These are phyloP conservation scores for Aspergillus puulaauensis DNA, from an alignment of 2,329 filamentous ascomycete genomes.

Conservation along the genomic window DNA sequence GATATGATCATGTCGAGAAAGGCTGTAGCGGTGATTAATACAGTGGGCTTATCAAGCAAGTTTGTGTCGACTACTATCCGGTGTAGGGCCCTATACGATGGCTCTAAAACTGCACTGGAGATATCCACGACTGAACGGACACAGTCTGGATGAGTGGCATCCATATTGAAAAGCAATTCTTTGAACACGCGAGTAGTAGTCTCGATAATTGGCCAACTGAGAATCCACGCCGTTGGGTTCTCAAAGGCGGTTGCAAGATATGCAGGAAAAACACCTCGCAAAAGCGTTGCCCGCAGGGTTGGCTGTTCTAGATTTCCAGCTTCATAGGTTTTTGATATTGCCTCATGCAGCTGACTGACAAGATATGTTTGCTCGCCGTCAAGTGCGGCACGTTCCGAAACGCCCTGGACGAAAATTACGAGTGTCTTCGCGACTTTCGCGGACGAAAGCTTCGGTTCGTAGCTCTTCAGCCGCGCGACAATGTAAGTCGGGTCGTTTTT, in stretches of 20 bases:
- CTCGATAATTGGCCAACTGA: constrained; percentile 53
- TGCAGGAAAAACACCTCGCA: constrained; percentile 56
- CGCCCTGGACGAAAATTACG: constrained; percentile 58
- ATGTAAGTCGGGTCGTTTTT: constrained; percentile 62
- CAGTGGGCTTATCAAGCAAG: constrained; percentile 38
- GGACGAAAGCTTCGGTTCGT: constrained; percentile 54
- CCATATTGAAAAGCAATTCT: constrained; percentile 47
- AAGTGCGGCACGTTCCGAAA: constrained; percentile 58
- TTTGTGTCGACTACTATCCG: constrained; percentile 33
- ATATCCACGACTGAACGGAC: constrained; percentile 37
- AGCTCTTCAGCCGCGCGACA: constrained; percentile 59
- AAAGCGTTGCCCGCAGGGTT: constrained; percentile 52
- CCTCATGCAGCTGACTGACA: constrained; percentile 52
- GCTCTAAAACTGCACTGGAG: constrained; percentile 40
- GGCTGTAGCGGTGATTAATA: constrained; percentile 38
- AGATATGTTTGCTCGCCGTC: constrained; percentile 60
- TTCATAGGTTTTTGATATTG: constrained; percentile 49
- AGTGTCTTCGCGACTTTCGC: constrained; percentile 54
- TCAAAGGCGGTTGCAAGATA: constrained; percentile 54
- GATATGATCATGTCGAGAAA: constrained; percentile 45
- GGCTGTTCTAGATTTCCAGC: constrained; percentile 38
- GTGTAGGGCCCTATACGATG: constrained; percentile 37
- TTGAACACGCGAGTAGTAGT: constrained; percentile 45
- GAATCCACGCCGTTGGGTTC: constrained; percentile 50
- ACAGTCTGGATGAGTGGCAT: constrained; percentile 41